A percentile compares a stretch with the other conserved stretches of the same genome.
Conservation (phyloP, 176 grass and related monocot genomes). For the Hyparrhenia diplandra region DNA sequence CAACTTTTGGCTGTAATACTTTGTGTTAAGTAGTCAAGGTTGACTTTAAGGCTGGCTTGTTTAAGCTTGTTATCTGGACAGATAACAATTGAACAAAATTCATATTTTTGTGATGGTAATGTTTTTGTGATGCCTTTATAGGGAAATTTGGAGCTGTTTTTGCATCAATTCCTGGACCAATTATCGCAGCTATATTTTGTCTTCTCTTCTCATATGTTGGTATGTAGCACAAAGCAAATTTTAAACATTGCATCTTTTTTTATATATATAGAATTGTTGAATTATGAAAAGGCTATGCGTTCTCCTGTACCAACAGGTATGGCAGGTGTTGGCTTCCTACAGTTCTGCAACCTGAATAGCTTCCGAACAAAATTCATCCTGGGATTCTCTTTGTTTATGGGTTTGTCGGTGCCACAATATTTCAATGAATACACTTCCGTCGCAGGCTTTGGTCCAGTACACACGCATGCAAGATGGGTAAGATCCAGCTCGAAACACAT, state of each 20-base stretch:
- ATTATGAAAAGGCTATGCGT: not conserved
- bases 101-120: not conserved
- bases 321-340: conserved; percentile 69
- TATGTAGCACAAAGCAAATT: conserved; percentile 18
- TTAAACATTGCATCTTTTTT: not conserved
- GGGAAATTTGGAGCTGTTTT: conserved; percentile 65
- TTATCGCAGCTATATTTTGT: conserved; percentile 46
- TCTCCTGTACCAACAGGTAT: conserved; percentile 57
- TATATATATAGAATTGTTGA: not conserved
- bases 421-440: conserved; percentile 91
- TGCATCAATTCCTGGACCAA: conserved; percentile 39
- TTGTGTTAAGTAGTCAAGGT: not conserved
- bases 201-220: conserved; percentile 51
- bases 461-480: conserved; percentile 87
- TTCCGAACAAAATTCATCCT: conserved; percentile 88
- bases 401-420: conserved; percentile 88
- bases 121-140: conserved; percentile 2
- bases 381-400: conserved; percentile 91
- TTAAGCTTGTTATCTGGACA: conserved; percentile 3
- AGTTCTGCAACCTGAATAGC: conserved; percentile 89
- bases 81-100: not conserved
- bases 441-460: conserved; percentile 73
- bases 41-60: not conserved
- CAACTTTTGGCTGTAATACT: not conserved
- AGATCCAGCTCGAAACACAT: conserved; percentile 19